Evolutionary conservation across 2,329 filamentous ascomycete genomes (phyloP).

Genomic region (Aureobasidium sp.): DNA sequence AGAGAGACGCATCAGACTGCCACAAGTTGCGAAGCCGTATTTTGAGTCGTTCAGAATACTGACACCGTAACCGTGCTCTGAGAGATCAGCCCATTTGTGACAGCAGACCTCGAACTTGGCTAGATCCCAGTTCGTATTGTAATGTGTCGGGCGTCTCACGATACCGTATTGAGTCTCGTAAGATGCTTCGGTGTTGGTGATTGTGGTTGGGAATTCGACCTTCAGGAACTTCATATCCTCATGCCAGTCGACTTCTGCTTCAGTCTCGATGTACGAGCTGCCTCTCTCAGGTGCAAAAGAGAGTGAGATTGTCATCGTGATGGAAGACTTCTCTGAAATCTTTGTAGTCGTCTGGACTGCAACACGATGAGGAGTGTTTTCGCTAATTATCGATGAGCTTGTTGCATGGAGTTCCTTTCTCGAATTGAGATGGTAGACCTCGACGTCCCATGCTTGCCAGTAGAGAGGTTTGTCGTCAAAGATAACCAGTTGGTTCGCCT

Average conservation of each 20-base stretch:
- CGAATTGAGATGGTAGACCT: constrained; percentile 88
- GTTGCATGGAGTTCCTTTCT: constrained; percentile 62
- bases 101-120: constrained; percentile 96
- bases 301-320: constrained; percentile 79
- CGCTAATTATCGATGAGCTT: constrained; percentile 60
- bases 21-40: constrained; percentile 87
- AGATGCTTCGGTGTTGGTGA: constrained; percentile 82
- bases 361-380: constrained; percentile 65
- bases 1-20: constrained; percentile 81
- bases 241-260: constrained; percentile 88
- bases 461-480: constrained; percentile 97
- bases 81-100: constrained; percentile 88
- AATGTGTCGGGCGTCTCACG: constrained; percentile 83
- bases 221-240: constrained; percentile 98
- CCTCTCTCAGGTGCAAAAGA: constrained; percentile 56
- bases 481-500: constrained; percentile 85
- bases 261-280: constrained; percentile 61
- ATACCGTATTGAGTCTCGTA: constrained; percentile 96
- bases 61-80: constrained; percentile 80
- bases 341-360: constrained; percentile 76
- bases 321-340: constrained; percentile 78
- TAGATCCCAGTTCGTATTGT: constrained; percentile 98
- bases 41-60: constrained; percentile 93
- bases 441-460: constrained; percentile 97
- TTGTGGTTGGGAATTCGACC: constrained; percentile 91